Evolutionary conservation across 495 filamentous ascomycete species (phyloP), one percentile per base, ranked within the genome.

Genomic region (Podospora comata): DNA sequence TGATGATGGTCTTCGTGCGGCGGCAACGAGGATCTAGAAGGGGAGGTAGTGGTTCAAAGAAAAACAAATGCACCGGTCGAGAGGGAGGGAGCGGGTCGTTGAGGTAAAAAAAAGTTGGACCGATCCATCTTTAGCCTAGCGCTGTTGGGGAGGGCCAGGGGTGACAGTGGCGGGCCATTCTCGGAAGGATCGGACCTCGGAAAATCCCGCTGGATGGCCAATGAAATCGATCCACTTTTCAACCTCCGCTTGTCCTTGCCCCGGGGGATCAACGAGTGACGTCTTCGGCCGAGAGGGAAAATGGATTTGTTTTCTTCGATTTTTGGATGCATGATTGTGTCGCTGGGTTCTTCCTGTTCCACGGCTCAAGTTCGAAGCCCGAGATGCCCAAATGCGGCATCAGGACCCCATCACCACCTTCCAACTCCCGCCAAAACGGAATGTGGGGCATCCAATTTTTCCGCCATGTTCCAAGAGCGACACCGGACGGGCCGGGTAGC

Each of bases 111-210:
- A 74, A 71, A 23, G 55, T 58, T 39, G 61, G 20, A 16, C 64
- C 53, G 26, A 28, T 60, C 66, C 60, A 15, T 44, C 7, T 66
- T 68, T 0, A 65, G 74, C 20, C 57, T 75, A 75, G 75, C 70
- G 73, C 61, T 16, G 3, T 65, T 48, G 30, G 19, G 20, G 6
- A 62, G 63, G 57, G n/a, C 16, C 23, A 23, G 58, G 68, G 39
- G 63, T 58, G 30, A 19, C 62, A 34, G 11, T 44, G 28, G 27
- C 69, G 68, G 64, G 9, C 54, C 23, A 65, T 60, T 56, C 39
- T 71, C 73, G 73, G 71, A 71, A 72, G 64, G 57, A 56, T 72
- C 72, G 72, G 70, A 67, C 71, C 68, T 76, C 74, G 74, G 74
- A 70, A 72, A 67, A 70, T 76, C 64, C 74, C 62, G 66, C 67